Percentiles rank a stretch among this genome's conserved stretches.
Conservation (phyloP, 345 rosid genomes). For the Murraya paniculata region DNA sequence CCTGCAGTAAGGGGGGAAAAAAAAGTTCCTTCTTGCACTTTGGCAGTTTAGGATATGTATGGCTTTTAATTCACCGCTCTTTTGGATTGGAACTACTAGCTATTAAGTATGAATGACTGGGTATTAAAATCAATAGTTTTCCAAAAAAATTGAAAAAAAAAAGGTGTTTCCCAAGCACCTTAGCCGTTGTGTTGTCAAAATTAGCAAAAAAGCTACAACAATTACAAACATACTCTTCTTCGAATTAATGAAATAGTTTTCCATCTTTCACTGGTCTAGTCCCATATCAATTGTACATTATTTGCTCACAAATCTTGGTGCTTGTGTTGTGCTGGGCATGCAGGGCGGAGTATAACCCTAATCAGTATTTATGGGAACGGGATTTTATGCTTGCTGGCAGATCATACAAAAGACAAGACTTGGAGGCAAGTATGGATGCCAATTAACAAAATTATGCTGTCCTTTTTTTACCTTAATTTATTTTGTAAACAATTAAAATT, state of each 20-base stretch:
- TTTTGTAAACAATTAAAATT: background rate
- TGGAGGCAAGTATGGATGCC: constrained; percentile 85
- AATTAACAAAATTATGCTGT: background rate
- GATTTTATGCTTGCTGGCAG: constrained; percentile 81
- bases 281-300: background rate
- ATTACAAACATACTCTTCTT: background rate
- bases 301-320: background rate
- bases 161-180: too few species aligned
- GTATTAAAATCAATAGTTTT: too few species aligned
- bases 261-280: background rate
- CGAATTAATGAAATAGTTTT: background rate
- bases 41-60: background rate
- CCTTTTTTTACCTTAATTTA: background rate
- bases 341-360: constrained; percentile 95
- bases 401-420: constrained; percentile 78
- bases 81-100: too few species aligned
- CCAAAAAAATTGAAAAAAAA: too few species aligned
- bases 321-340: constrained; percentile 5
- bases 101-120: too few species aligned
- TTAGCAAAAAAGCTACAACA: too few species aligned
- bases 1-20: background rate
- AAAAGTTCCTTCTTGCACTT: background rate
- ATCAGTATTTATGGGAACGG: constrained; percentile 84
- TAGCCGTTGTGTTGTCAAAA: too few species aligned
- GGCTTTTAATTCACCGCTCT: too few species aligned